Conservation (phyloP, 2,329 filamentous ascomycete genomes). For the Lachnellula occidentalis region DNA sequence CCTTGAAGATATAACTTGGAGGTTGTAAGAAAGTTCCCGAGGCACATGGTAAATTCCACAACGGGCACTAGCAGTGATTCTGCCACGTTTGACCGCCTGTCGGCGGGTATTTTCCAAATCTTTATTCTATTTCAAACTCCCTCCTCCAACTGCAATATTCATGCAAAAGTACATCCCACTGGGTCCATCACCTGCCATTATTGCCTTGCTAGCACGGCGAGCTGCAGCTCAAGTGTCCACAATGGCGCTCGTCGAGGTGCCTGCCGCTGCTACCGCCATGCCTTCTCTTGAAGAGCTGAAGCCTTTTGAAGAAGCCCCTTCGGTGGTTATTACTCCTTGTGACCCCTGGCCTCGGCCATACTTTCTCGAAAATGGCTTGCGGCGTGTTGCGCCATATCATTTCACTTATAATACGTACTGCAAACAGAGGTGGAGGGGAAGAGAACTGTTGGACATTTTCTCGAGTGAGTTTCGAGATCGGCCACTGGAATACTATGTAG, state of each 20-base stretch:
- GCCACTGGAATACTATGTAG: conserved; percentile 77
- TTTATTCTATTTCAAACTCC: neutral
- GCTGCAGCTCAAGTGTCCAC: conserved; percentile 35
- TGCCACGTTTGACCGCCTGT: neutral
- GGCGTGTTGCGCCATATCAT: conserved; percentile 80
- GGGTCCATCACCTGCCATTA: conserved; percentile 47
- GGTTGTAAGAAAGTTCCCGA: neutral
- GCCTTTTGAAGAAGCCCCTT: conserved; percentile 39
- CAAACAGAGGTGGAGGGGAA: conserved; percentile 87
- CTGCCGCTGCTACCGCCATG: conserved; percentile 27
- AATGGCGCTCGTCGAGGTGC: conserved; percentile 38
- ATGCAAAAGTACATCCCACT: conserved; percentile 21
- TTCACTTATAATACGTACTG: conserved; percentile 93
- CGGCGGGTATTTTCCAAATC: neutral
- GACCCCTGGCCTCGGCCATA: conserved; percentile 64
- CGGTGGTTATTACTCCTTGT: conserved; percentile 46
- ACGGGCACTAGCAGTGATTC: neutral
- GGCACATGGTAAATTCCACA: neutral
- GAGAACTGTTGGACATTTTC: conserved; percentile 81
- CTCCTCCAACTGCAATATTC: neutral
- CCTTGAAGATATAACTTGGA: too few species aligned
- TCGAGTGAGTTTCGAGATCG: conserved; percentile 87
- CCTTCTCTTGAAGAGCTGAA: conserved; percentile 30
- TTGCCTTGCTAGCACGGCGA: conserved; percentile 46
- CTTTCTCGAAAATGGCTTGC: conserved; percentile 75